Evolutionary conservation across 1,139 yeast species (phyloP), one percentile per base, ranked within the genome.

Genomic region (Debaryomyces robertsiae): DNA sequence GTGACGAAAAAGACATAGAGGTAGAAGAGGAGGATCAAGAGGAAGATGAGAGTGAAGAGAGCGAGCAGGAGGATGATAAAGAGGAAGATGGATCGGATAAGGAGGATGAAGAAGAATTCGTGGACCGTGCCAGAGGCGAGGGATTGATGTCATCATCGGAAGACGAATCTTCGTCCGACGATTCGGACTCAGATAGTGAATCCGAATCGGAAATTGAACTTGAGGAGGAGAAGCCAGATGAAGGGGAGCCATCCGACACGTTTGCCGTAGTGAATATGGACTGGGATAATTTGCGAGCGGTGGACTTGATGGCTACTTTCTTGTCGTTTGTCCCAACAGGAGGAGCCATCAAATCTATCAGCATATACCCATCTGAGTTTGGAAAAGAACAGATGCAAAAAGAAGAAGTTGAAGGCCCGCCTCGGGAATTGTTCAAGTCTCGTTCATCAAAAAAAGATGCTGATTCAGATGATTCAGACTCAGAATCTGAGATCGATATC

Each of bases 181-280:
- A 61, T 18, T 56, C 65, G 2, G 66, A 56, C 15, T 10, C 27
- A 9, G 61, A 57, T 9, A 62, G 52, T 5, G 83, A 73, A 13
- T 73, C 62, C 17, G 83, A 77, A 40, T 65, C 74, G 2, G 87
- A 79, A 18, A 60, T 73, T 16, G 88, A 81, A 46, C 50, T 71
- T 2, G 91, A 82, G 49, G 70, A 68, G 25, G 60, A 63, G 6
- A 75, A 79, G 43, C 86, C 94, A 9, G 93, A 87, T 38, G 83
- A 81, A 45, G 95, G 96, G 32, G 97, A 91, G 2, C 96, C 96
- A 22, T 75, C 95, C 0, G 67, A 69, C 27, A 69, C 87, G 4
- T 74, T 94, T 58, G 98, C 98, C 0, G 96, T 84, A 2, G 98
- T 94, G 24, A 94, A 94, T 56, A 73, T 94, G 77, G 98, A 94